Conservation (phyloP, 192 early-diverging fungal species). For the Spinellus fusiger region DNA sequence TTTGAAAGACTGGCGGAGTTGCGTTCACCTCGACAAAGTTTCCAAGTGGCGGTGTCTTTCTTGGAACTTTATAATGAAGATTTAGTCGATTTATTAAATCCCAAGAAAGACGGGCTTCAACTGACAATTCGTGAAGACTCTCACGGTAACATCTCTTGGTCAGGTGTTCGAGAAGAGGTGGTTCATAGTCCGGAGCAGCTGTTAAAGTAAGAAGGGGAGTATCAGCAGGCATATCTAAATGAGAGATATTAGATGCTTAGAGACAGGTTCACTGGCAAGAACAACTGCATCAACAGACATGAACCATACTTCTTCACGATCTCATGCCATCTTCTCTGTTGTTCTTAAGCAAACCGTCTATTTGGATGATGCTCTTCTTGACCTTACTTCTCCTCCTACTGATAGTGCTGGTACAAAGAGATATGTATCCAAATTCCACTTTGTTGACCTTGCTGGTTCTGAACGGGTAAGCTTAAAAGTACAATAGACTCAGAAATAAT, state of each 20-base stretch:
- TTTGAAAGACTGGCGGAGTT: constrained; percentile 37
- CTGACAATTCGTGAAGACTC: constrained; percentile 80
- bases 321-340: constrained; percentile 96
- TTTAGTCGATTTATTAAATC: constrained; percentile 83
- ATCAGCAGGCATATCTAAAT: neutral
- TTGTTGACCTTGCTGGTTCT: constrained; percentile 97
- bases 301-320: constrained; percentile 92
- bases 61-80: constrained; percentile 98
- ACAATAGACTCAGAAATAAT: too few relatives aligned
- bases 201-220: constrained; percentile 42
- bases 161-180: constrained; percentile 70
- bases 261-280: constrained; percentile 66
- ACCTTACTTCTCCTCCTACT: neutral
- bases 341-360: constrained; percentile 75
- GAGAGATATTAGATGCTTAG: constrained; percentile 40
- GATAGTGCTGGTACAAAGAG: neutral
- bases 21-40: constrained; percentile 21
- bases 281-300: constrained; percentile 93
- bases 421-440: constrained; percentile 89
- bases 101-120: constrained; percentile 48
- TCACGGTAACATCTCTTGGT: constrained; percentile 79
- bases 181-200: constrained; percentile 67
- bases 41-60: constrained; percentile 83
- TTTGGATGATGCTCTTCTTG: constrained; percentile 15
- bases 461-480: too few relatives aligned